Conservation (phyloP, 345 rosid species). For the Eucalyptus urophylla region DNA sequence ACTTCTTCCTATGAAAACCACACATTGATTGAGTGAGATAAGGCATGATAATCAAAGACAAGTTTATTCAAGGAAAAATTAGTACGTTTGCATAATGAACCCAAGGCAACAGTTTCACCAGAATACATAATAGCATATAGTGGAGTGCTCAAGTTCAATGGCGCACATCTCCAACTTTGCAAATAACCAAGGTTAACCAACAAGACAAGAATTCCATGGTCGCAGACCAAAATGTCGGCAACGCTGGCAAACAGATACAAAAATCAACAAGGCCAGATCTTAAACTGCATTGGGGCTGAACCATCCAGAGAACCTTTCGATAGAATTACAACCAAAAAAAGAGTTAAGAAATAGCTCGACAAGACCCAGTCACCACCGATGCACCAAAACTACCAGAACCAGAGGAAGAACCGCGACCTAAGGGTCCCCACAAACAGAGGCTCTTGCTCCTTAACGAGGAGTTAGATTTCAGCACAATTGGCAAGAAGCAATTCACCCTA, state of each 20-base stretch:
- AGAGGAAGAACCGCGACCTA: not conserved
- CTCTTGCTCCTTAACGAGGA: not conserved
- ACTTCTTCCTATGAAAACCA: conserved; percentile 38
- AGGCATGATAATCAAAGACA: not conserved
- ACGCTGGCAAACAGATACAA: not conserved
- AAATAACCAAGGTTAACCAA: not conserved
- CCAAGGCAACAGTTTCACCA: not conserved
- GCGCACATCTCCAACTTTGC: not conserved
- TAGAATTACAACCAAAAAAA: not conserved
- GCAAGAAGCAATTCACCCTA: not conserved
- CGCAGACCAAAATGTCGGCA: not conserved
- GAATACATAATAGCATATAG: not conserved
- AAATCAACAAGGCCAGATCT: not conserved
- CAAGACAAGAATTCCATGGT: not conserved
- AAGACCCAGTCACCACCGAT: not conserved
- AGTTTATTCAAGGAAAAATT: not conserved
- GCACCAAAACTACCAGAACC: not conserved
- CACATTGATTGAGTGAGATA: not conserved
- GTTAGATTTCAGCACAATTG: not conserved
- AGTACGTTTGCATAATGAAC: not conserved
- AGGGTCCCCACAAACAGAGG: not conserved
- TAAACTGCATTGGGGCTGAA: not conserved
- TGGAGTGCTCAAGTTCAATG: not conserved
- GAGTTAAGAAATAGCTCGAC: not conserved
- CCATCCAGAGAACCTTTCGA: not conserved